Evolutionary conservation across 208 protist genomes (phyloP), one percentile per base, ranked within the genome.

Genomic region (Trypanosoma caninum): DNA sequence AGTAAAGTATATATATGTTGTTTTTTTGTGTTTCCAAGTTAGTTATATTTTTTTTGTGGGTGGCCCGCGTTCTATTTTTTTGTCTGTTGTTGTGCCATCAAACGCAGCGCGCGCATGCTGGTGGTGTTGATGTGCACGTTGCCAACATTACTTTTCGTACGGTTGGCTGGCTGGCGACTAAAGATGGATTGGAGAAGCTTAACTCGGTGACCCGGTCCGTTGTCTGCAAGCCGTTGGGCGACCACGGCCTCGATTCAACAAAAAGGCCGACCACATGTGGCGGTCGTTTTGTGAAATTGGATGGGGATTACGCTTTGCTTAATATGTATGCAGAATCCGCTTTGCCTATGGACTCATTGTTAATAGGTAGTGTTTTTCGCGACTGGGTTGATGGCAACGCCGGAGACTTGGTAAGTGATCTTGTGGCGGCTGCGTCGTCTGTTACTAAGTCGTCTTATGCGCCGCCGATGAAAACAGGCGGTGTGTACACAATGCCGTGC

Each of bases 261-360:
- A 28, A 27, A 16, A 25, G 1, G 14, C 54, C 44, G 18, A 22
- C 16, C 41, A 16, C 27, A 4, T 88, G 81, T 41, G 33, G 16
- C 10, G 69, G 64, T 2, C 84, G 84, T 53, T 61, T 91, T 38
- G 70, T 69, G n/a, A 14, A 20, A 14, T 65, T 63, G 0, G 64
- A 31, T 3, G 10, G 18, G 1, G 67, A 52, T 30, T 18, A 48
- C 1, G 27, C 86, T 27, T 65, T 63, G 11, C 30, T 92, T 59
- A 69, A 89, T 25, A 55, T 89, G 46, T 61, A 65, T 46, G 65
- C 74, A 0, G 71, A 76, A 16, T 72, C 68, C 2, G 55, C 37
- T 38, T 69, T 56, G 6, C 35, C 54, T 2, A 52, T 28, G 2
- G 56, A 48, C 27, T 59, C 62, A 5, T 69, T 37, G 23, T 47